Conservation (phyloP, 2,329 filamentous ascomycete genomes). For the Podosphaera leucotricha region DNA sequence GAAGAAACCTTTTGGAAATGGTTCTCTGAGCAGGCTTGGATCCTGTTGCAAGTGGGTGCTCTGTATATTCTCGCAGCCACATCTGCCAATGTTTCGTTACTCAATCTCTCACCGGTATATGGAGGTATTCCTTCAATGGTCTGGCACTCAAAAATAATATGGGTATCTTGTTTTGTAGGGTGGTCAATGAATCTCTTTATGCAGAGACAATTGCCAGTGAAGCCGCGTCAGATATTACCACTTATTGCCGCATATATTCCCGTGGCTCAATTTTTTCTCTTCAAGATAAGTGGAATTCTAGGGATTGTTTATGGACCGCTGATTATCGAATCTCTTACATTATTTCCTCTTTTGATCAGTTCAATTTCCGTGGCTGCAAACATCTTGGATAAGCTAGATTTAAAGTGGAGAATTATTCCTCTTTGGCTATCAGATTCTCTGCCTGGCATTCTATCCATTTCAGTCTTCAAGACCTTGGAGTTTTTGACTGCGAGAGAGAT, state of each 20-base stretch:
- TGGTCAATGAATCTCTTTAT: conserved; percentile 44
- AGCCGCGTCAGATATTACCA: conserved; percentile 34
- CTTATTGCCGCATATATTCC: conserved; percentile 57
- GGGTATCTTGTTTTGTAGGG: conserved; percentile 42
- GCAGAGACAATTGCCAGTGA: conserved; percentile 23
- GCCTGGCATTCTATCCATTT: conserved; percentile 42
- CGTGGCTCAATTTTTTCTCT: conserved; percentile 46
- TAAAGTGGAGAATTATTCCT: conserved; percentile 20
- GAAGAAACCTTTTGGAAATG: conserved; percentile 15
- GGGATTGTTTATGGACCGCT: conserved; percentile 52
- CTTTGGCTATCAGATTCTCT: conserved; percentile 37
- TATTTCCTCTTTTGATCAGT: conserved; percentile 44
- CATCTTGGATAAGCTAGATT: conserved; percentile 35
- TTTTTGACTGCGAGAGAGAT: conserved; percentile 19
- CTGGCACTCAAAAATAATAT: conserved; percentile 45
- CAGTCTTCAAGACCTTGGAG: conserved; percentile 28
- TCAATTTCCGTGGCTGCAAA: conserved; percentile 39
- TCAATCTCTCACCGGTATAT: conserved; percentile 67
- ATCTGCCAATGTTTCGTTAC: conserved; percentile 46
- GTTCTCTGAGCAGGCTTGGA: conserved; percentile 10
- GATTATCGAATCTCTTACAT: conserved; percentile 48
- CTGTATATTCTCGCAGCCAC: conserved; percentile 34
- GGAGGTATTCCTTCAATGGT: conserved; percentile 56
- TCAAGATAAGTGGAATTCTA: conserved; percentile 37
- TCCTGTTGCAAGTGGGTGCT: conserved; percentile 17